Evolutionary conservation across 2,329 filamentous ascomycete genomes (phyloP).

Genomic region (Colletotrichum sansevieriae): DNA sequence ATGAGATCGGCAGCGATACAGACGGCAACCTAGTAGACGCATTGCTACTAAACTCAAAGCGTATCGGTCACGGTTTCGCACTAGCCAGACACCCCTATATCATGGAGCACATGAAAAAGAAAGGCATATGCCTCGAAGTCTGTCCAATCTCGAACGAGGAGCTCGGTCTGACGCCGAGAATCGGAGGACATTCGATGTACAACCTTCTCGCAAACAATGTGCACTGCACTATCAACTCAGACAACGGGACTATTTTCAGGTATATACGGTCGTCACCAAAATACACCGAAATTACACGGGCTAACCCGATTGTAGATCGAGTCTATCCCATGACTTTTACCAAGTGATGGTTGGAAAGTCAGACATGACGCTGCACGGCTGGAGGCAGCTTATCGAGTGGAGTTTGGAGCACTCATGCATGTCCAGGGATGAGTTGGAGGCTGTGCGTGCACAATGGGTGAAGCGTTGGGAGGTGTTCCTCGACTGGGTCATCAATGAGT

Average conservation of each 20-base stretch:
- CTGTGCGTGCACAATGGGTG: constrained; percentile 61
- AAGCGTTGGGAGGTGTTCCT: constrained; percentile 71
- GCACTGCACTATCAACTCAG: constrained; percentile 80
- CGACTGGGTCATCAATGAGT: constrained; percentile 60
- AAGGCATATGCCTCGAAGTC: constrained; percentile 78
- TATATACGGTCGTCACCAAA: constrained; percentile 49
- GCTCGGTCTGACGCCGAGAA: constrained; percentile 74
- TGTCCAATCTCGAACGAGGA: constrained; percentile 85
- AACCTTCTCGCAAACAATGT: constrained; percentile 78
- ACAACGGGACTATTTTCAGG: constrained; percentile 81
- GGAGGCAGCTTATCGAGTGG: constrained; percentile 77
- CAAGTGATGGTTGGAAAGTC: constrained; percentile 78
- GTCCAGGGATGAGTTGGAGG: constrained; percentile 54
- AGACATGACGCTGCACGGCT: constrained; percentile 76
- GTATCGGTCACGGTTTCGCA: constrained; percentile 81
- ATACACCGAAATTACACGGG: constrained; percentile 16
- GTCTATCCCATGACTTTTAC: constrained; percentile 82
- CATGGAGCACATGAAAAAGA: constrained; percentile 73
- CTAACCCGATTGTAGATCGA: constrained; percentile 63
- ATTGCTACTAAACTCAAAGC: constrained; percentile 73
- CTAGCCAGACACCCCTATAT: constrained; percentile 75
- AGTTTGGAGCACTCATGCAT: constrained; percentile 73
- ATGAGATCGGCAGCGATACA: constrained; percentile 73
- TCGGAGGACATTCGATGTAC: constrained; percentile 76
- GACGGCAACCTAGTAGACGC: constrained; percentile 80